Evolutionary conservation across 176 grass and related monocot genomes (phyloP), one percentile per base, ranked within the genome.

Genomic region (Phoenix dactylifera): DNA sequence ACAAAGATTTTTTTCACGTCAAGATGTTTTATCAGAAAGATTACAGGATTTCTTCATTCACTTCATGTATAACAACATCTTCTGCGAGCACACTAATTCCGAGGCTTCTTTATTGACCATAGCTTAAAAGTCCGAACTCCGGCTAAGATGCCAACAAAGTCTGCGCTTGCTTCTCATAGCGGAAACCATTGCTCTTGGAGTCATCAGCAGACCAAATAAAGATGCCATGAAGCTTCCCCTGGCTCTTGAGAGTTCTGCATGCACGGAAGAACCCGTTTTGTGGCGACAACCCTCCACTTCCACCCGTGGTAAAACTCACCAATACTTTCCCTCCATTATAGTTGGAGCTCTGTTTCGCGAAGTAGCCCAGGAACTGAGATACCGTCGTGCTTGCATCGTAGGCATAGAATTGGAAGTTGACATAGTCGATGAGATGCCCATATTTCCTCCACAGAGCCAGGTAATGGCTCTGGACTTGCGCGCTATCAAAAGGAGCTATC

Each of bases 361-460:
- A 67, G 24, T 67, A 22, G 15, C 64, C 14, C 64, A 67, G 24
- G 18, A 67, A 67, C 50, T 67, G 24, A 24, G 51, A 19, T 15
- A 67, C 64, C 26, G 64, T 67, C 16, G 51, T 67, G 51, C 16
- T 35, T 25, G 17, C 25, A n/a, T 25, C 50, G 51, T 55, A 67
- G 2, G 64, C 64, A 26, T 67, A 67, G 64, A 54, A 67, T 51
- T 67, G 64, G 64, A 67, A 67, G 51, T 67, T 67, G 25, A 67
- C 64, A 51, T 67, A 67, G 51, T 67, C 64, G 24, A 67, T 55
- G 1, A 67, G 3, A 16, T 55, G 52, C 4, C 51, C 65, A 18
- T 67, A 35, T 52, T 55, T 54, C 17, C 3, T 67, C 65, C 65
- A 67, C 65, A 67, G 18, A 1, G 26, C 51, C 51, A 55, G 0